Conservation (phyloP, 345 rosid species). For the Stellera chamaejasme region DNA sequence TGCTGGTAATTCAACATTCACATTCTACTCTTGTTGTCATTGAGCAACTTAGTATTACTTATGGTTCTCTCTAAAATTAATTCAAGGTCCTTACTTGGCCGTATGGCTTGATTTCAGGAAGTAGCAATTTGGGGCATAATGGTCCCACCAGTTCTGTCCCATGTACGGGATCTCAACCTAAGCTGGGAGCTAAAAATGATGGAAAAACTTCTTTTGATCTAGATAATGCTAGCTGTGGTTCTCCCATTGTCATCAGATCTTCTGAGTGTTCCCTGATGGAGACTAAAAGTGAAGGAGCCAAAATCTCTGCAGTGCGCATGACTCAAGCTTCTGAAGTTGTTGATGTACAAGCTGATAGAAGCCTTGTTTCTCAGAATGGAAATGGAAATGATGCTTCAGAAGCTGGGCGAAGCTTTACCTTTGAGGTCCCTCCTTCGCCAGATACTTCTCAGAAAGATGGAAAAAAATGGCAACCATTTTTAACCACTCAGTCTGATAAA, state of each 20-base stretch:
- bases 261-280: conserved; percentile 31
- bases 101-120: conserved; percentile 13
- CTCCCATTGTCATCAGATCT: conserved; percentile 29
- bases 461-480: conserved; percentile 33
- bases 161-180: conserved; percentile 23
- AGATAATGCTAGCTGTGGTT: conserved; percentile 34
- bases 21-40: too few relatives aligned
- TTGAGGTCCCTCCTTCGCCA: conserved; percentile 32
- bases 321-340: conserved; percentile 18
- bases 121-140: conserved; percentile 1
- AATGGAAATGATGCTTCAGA: conserved; percentile 33
- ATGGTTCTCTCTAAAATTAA: too few relatives aligned
- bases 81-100: too few relatives aligned
- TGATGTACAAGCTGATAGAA: conserved; percentile 17
- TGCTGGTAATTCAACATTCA: neutral
- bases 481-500: conserved; percentile 23
- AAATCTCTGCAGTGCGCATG: conserved; percentile 24
- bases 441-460: conserved; percentile 25
- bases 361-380: conserved; percentile 22
- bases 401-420: conserved; percentile 44
- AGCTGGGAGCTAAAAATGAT: conserved; percentile 22
- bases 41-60: too few relatives aligned
- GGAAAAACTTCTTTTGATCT: conserved; percentile 24
- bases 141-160: conserved; percentile 19
- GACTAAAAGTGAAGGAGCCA: conserved; percentile 26